phyloP scores from a whole-genome alignment of 345 rosid species.

The Jatropha curcas region DNA sequence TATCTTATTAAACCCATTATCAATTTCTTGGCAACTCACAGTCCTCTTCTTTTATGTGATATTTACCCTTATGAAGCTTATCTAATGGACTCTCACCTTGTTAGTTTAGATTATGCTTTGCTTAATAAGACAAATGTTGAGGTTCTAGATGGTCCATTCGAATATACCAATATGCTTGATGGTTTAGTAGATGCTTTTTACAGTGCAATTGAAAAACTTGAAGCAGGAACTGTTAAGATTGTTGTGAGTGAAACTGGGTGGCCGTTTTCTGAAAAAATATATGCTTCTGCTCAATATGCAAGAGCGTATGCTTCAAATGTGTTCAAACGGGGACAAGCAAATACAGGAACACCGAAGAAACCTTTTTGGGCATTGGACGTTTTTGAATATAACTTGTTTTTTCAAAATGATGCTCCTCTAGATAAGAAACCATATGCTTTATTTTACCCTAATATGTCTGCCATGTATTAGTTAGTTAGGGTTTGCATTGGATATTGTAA shows the following conservation, averaged over 20 bases:
- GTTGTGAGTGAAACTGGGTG: neutral
- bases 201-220: neutral
- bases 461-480: too few relatives aligned
- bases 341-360: neutral
- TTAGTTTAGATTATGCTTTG: neutral
- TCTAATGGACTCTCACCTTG: too few relatives aligned
- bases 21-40: too few relatives aligned
- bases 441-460: neutral
- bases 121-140: neutral
- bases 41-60: neutral
- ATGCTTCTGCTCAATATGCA: neutral
- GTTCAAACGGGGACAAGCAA: neutral
- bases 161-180: neutral
- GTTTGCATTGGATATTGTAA: too few relatives aligned
- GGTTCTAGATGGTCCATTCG: neutral
- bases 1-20: too few relatives aligned
- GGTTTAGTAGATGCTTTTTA: neutral
- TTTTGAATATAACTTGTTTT: neutral
- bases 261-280: too few relatives aligned
- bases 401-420: neutral
- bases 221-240: neutral
- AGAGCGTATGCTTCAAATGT: neutral
- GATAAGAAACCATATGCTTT: neutral
- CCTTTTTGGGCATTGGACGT: neutral
- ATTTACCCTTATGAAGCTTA: neutral